Evolutionary conservation across 768 basidiomycete species (phyloP).

Genomic region (Trametes cinnabarina): DNA sequence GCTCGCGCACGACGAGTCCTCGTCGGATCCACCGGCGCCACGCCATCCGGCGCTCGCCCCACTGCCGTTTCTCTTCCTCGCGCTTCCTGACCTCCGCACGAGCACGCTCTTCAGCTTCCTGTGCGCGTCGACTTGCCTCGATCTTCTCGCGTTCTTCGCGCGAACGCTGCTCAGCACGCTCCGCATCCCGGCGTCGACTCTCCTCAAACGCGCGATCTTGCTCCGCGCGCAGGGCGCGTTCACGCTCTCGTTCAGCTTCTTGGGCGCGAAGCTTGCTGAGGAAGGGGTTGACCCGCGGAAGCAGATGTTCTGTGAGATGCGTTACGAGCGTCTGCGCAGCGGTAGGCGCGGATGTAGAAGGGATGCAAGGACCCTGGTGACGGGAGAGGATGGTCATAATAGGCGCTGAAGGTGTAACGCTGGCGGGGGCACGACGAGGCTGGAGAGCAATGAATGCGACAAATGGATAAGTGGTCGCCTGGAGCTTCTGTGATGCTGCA

Average conservation of each 20-base stretch:
- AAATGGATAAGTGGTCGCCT: conserved; percentile 90
- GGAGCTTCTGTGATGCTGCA: conserved; percentile 66
- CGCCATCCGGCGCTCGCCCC: conserved; percentile 34
- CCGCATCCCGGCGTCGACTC: conserved; percentile 62
- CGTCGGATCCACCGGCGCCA: conserved; percentile 65
- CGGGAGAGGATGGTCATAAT: conserved; percentile 81
- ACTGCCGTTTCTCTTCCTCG: conserved; percentile 24
- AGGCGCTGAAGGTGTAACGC: conserved; percentile 41
- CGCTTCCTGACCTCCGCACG: conserved; percentile 34
- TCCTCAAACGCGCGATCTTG: conserved; percentile 80
- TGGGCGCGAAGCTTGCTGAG: conserved; percentile 59
- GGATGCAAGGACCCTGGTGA: conserved; percentile 65
- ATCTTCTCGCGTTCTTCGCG: conserved; percentile 46
- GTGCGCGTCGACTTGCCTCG: conserved; percentile 35
- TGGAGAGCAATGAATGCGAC: conserved; percentile 90
- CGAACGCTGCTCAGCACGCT: conserved; percentile 58
- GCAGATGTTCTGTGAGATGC: conserved; percentile 67
- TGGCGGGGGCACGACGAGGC: conserved; percentile 49
- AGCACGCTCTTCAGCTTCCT: conserved; percentile 37
- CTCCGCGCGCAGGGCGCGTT: conserved; percentile 59
- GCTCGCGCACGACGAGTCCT: conserved; percentile 42
- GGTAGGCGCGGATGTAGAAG: conserved; percentile 50
- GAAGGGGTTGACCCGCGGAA: conserved; percentile 80
- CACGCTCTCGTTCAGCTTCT: conserved; percentile 46
- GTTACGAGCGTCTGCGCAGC: conserved; percentile 59